A percentile compares a stretch with the other conserved stretches of the same genome.
phyloP scores from a whole-genome alignment of 1,284 basidiomycete species.

The Phellopilus nigrolimitatus region DNA sequence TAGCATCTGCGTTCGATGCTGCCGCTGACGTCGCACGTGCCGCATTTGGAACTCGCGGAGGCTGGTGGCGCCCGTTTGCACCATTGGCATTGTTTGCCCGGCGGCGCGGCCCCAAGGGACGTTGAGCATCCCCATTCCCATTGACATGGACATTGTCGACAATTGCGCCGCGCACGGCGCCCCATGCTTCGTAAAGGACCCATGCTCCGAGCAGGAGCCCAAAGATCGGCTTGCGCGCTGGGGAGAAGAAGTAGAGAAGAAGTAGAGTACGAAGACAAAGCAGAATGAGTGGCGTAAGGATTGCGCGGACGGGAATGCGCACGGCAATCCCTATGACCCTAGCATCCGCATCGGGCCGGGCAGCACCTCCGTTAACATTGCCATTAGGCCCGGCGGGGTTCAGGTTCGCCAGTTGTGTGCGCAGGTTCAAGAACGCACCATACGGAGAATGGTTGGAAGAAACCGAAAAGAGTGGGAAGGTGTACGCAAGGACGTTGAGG shows the following conservation, averaged over 20 bases:
- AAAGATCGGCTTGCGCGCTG: conserved; percentile 68
- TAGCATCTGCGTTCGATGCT: conserved; percentile 27
- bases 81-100: background rate
- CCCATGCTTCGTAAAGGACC: conserved; percentile 76
- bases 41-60: conserved; percentile 20
- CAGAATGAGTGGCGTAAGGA: conserved; percentile 63
- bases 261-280: conserved; percentile 63
- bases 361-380: conserved; percentile 25
- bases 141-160: conserved; percentile 29
- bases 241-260: conserved; percentile 75
- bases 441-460: background rate
- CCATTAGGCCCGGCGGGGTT: background rate
- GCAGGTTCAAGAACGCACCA: background rate
- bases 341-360: conserved; percentile 23
- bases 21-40: conserved; percentile 24
- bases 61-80: background rate
- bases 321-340: conserved; percentile 24
- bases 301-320: conserved; percentile 51
- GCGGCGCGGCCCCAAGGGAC: background rate
- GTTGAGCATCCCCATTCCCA: conserved; percentile 8
- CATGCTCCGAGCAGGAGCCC: conserved; percentile 61
- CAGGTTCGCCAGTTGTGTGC: background rate
- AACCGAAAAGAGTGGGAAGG: conserved; percentile 49
- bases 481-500: conserved; percentile 62
- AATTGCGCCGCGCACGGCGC: conserved; percentile 55